A percentile compares a stretch with the other conserved stretches of the same genome.
These are phyloP conservation scores for Polyplosphaeria fusca DNA, from an alignment of 495 filamentous ascomycete genomes.

Conservation along the genomic window DNA sequence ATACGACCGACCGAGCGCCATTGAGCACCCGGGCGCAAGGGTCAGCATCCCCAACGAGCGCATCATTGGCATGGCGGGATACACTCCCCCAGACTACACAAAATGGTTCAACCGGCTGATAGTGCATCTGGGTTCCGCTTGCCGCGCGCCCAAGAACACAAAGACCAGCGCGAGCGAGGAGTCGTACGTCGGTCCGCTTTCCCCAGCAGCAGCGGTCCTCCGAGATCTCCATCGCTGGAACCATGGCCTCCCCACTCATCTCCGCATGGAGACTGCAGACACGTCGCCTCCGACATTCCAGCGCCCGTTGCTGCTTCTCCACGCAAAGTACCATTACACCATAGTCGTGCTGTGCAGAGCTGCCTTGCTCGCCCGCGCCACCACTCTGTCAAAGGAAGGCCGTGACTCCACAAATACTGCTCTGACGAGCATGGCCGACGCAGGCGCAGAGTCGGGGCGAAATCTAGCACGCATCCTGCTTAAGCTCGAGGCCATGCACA, in stretches of 20 bases:
- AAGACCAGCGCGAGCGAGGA: conserved; percentile 25
- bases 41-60: conserved; percentile 36
- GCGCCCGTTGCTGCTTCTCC: conserved; percentile 34
- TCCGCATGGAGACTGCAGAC: conserved; percentile 32
- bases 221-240: conserved; percentile 43
- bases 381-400: conserved; percentile 26
- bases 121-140: conserved; percentile 34
- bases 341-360: conserved; percentile 27
- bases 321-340: conserved; percentile 35
- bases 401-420: conserved; percentile 16
- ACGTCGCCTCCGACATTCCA: conserved; percentile 29
- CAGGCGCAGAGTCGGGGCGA: conserved; percentile 31
- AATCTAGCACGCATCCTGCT: conserved; percentile 25
- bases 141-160: conserved; percentile 29
- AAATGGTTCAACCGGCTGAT: conserved; percentile 30
- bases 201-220: conserved; percentile 34
- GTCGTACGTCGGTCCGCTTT: conserved; percentile 31
- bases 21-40: conserved; percentile 46
- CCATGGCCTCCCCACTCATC: conserved; percentile 38
- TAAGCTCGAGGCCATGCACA: conserved; percentile 25
- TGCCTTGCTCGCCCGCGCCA: conserved; percentile 32
- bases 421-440: conserved; percentile 17
- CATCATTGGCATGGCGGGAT: conserved; percentile 40
- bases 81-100: conserved; percentile 32
- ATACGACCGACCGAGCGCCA: conserved; percentile 48